phyloP scores from a whole-genome alignment of 2,329 filamentous ascomycete genomes.

The Fusarium sp. region DNA sequence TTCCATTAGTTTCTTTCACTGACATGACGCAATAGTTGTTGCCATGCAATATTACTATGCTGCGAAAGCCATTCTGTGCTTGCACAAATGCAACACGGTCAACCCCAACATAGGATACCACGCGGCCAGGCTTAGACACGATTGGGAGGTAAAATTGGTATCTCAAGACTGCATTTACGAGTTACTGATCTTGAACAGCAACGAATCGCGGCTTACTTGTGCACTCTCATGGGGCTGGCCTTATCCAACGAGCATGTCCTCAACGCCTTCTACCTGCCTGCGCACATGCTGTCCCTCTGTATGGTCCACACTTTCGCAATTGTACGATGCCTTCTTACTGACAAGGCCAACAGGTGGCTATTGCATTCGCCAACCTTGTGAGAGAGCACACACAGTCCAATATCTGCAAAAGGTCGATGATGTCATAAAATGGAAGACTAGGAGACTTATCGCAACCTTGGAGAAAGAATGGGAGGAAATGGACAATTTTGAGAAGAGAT shows the following conservation, averaged over 20 bases:
- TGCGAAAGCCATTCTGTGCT: neutral
- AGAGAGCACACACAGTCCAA: neutral
- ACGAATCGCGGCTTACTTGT: neutral
- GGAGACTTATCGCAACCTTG: neutral
- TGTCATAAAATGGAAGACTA: neutral
- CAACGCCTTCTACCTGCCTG: neutral
- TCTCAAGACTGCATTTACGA: accelerated
- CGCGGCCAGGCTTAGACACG: neutral
- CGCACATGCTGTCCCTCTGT: neutral
- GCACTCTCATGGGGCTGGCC: neutral
- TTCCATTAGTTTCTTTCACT: neutral
- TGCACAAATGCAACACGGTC: neutral
- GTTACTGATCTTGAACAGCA: neutral
- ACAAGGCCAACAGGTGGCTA: neutral
- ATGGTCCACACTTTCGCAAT: neutral
- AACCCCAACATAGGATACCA: neutral
- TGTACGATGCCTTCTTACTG: neutral
- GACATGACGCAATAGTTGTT: neutral
- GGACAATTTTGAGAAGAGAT: neutral
- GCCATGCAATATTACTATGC: constrained; percentile 1
- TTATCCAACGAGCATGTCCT: neutral
- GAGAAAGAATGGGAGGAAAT: neutral
- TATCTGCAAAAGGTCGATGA: neutral
- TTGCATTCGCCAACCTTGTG: neutral
- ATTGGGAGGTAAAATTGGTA: neutral